Base-by-base conservation (phyloP, 2,329 filamentous ascomycete species). In the Cladosporium phlei region DNA sequence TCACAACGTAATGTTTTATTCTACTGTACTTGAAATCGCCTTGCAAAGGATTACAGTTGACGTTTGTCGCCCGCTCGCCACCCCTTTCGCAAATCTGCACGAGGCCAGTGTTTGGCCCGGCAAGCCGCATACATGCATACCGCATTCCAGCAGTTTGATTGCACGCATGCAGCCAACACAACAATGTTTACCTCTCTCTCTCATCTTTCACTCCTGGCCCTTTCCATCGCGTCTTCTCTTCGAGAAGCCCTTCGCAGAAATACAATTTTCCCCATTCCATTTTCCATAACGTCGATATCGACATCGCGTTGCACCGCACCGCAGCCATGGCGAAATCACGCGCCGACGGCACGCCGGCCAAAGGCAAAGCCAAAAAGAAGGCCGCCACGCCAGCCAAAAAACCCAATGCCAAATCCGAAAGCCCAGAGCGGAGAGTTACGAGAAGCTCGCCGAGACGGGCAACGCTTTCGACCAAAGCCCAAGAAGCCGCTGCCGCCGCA, bases 101-200 rank as follows among this genome's bases (percentile, higher is more conserved):
- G n/a, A n/a, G n/a, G n/a, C n/a, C n/a, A n/a, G n/a, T n/a, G n/a
- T n/a, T n/a, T n/a, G n/a, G n/a, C n/a, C n/a, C n/a, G n/a, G n/a
- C n/a, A n/a, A n/a, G n/a, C n/a, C n/a, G n/a, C n/a, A n/a, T n/a
- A n/a, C 21, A 24, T 12, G 22, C 40, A 44, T 35, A 22, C 40
- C 30, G 29, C 40, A 44, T 44, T 44, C 40, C 40, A 34, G 30
- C 30, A n/a, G 40, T 44, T 44, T 44, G 29, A 44, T 44, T 44
- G 40, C 40, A 22, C 14, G 10, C 14, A 12, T n/a, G n/a, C n/a
- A n/a, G n/a, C n/a, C 35, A 22, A 22, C 35, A 38, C 17, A 33
- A 38, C 22, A 38, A 17, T 44, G 30, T 44, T 35, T 44, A 44
- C 40, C 10, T 27, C 30, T 3, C 5, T 19, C 3, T 21, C 29